Conservation (phyloP, 176 grass and related monocot genomes). For the Chloris gayana region DNA sequence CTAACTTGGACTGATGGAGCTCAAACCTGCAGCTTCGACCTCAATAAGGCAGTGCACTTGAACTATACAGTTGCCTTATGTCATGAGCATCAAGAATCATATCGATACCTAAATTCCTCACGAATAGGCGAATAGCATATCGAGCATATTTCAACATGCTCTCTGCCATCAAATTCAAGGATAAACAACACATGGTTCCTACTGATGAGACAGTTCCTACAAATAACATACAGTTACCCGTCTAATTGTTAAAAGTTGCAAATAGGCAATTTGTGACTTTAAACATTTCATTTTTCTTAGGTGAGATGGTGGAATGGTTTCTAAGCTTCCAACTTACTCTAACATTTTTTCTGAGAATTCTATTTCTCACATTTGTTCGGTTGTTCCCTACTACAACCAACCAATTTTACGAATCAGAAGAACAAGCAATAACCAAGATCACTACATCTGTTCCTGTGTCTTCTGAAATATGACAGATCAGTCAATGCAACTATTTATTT, state of each 20-base stretch:
- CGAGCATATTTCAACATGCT: not conserved
- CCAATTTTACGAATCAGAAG: conserved; percentile 21
- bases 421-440: not conserved
- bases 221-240: not conserved
- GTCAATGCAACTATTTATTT: not conserved
- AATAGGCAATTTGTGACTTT: not conserved
- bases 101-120: not conserved
- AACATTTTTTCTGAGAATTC: conserved; percentile 8
- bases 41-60: not conserved
- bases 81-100: not conserved
- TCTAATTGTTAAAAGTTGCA: not conserved
- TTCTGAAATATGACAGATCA: conserved; percentile 1
- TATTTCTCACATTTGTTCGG: not conserved
- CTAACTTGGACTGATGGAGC: not conserved
- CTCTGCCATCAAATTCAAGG: not conserved
- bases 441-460: not conserved
- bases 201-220: not conserved
- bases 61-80: not conserved
- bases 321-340: conserved; percentile 1
- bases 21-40: not conserved
- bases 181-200: not conserved
- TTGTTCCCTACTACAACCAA: not conserved
- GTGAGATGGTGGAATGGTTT: not conserved
- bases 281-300: not conserved
- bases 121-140: too few species aligned